These are phyloP conservation scores for Penicillium sp. DNA, from an alignment of 2,329 filamentous ascomycete species.

Conservation along the genomic window DNA sequence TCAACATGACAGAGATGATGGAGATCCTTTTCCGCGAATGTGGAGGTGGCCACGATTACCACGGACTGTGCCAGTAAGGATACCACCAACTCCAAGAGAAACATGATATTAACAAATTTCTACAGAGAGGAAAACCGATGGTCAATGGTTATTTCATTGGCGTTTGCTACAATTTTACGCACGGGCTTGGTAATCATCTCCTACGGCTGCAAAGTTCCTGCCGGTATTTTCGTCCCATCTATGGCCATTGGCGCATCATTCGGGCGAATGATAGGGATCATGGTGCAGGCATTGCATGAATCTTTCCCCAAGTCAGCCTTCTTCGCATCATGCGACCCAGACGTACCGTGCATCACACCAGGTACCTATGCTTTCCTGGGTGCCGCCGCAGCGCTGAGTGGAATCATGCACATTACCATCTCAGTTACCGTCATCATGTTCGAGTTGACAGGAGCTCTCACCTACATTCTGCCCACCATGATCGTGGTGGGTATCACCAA, in stretches of 20 bases:
- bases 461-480: constrained; percentile 97
- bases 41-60: constrained; percentile 82
- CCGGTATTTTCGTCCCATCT: constrained; percentile 95
- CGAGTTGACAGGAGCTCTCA: constrained; percentile 93
- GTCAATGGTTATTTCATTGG: constrained; percentile 75
- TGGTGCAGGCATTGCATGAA: constrained; percentile 87
- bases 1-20: constrained; percentile 99
- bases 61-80: constrained; percentile 76
- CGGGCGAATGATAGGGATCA: constrained; percentile 88
- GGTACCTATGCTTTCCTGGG: constrained; percentile 96
- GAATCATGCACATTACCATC: constrained; percentile 97
- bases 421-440: constrained; percentile 99
- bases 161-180: constrained; percentile 77
- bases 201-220: constrained; percentile 96
- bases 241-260: constrained; percentile 98
- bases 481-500: constrained; percentile 98
- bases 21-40: constrained; percentile 95
- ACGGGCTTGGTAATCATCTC: constrained; percentile 88
- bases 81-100: background rate
- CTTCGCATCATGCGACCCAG: constrained; percentile 84
- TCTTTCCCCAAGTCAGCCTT: constrained; percentile 78
- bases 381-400: constrained; percentile 84
- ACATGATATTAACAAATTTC: constrained; percentile 8
- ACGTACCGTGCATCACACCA: constrained; percentile 93
- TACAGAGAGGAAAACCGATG: constrained; percentile 64